phyloP scores from a whole-genome alignment of 495 filamentous ascomycete genomes.

The Hypoxylon fragiforme region DNA sequence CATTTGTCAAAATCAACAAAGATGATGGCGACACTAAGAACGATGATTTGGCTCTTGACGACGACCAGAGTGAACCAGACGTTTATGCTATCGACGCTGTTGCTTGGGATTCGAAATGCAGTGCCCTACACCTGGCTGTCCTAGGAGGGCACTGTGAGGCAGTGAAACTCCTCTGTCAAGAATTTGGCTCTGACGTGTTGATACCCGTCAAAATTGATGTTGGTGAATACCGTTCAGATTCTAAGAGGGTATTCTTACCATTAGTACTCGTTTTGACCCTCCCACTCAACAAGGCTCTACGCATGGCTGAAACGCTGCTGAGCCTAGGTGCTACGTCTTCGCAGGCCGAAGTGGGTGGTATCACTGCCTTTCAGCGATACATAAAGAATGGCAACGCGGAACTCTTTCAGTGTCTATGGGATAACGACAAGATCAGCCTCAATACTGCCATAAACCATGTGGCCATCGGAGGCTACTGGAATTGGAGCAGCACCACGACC shows the following conservation, averaged over 20 bases:
- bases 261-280: constrained; percentile 63
- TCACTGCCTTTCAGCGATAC: constrained; percentile 61
- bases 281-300: constrained; percentile 59
- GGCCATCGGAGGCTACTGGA: constrained; percentile 29
- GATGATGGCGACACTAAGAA: constrained; percentile 22
- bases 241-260: constrained; percentile 62
- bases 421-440: constrained; percentile 62
- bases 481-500: constrained; percentile 39
- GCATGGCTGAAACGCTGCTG: constrained; percentile 65
- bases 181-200: constrained; percentile 73
- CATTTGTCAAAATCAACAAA: constrained; percentile 66
- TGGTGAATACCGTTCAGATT: constrained; percentile 44
- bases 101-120: constrained; percentile 73
- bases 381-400: constrained; percentile 53
- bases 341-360: constrained; percentile 65
- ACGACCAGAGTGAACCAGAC: constrained; percentile 68
- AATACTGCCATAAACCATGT: constrained; percentile 68
- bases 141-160: constrained; percentile 66
- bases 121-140: constrained; percentile 78
- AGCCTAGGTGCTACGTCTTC: constrained; percentile 70
- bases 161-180: constrained; percentile 69
- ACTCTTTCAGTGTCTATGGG: constrained; percentile 56
- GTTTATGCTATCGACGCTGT: constrained; percentile 74
- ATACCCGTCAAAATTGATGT: constrained; percentile 66
- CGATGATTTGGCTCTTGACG: constrained; percentile 47